Evolutionary conservation across 352 stramenopile genomes (phyloP), one percentile per base, ranked within the genome.

Genomic region (Globisporangium solare): DNA sequence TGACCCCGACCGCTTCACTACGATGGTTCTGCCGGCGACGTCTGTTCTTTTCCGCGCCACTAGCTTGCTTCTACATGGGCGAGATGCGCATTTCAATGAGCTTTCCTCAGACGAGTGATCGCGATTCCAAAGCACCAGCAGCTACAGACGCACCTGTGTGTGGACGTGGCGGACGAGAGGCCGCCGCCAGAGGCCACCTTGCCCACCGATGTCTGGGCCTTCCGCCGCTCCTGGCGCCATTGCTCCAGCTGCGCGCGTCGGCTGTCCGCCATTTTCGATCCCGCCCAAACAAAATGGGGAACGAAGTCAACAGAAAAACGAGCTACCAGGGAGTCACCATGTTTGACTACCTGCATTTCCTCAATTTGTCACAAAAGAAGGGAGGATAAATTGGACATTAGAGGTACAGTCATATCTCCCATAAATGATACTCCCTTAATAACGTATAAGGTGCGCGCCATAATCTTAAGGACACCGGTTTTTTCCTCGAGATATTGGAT

Each of bases 161-260:
- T 22, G 31, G 49, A 31, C 27, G 49, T 35, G 12, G 32, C 11
- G 7, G 49, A 18, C 47, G 51, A 27, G 24, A 27, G 24, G 24
- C 24, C 15, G 11, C 11, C 15, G 43, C 6, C 48, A 35, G 49
- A 54, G 15, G 41, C 8, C 21, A 14, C 4, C 45, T 46, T 52
- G 24, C 10, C 18, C 11, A 58, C 39, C 18, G 48, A n/a, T 31
- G 22, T 22, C 65, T 64, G 63, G 62, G 27, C 42, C 27, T 60
- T 59, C 52, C 68, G 66, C 53, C 77, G 80, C 62, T 82, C 66
- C 42, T 70, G 66, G 41, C 73, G 82, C 82, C 82, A 92, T 54
- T 69, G 64, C 69, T 89, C 78, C 22, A 92, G 66, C 58, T 84
- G 79, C 46, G 68, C 68, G 22, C 73, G 68, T 42, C 83, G 73